phyloP scores from a whole-genome alignment of 805 yeast genomes.

The Metschnikowia cerradonensis region DNA sequence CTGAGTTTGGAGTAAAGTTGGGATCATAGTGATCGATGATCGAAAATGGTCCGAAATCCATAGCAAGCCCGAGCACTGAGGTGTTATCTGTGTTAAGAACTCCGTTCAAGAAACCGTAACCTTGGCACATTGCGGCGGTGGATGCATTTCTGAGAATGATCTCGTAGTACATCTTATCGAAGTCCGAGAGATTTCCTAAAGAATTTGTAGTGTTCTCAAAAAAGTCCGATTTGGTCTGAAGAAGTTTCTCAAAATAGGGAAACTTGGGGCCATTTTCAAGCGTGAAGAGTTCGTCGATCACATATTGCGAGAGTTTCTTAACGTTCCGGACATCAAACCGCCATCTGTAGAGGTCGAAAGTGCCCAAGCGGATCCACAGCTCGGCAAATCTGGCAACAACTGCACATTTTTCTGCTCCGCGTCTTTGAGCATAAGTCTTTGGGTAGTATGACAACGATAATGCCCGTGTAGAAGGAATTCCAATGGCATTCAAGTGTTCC shows the following conservation, averaged over 20 bases:
- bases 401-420: constrained; percentile 75
- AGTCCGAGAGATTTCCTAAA: constrained; percentile 46
- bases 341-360: constrained; percentile 77
- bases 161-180: constrained; percentile 69
- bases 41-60: constrained; percentile 95
- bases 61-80: constrained; percentile 77
- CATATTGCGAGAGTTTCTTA: constrained; percentile 62
- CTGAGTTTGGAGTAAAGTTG: constrained; percentile 82
- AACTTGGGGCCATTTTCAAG: constrained; percentile 24
- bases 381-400: constrained; percentile 79
- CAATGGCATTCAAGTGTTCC: constrained; percentile 74
- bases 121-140: constrained; percentile 81
- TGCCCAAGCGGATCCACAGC: constrained; percentile 84
- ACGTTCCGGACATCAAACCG: constrained; percentile 66
- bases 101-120: constrained; percentile 90
- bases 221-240: constrained; percentile 20
- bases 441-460: constrained; percentile 71
- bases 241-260: constrained; percentile 23
- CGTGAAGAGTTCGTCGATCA: constrained; percentile 60
- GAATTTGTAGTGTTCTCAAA: constrained; percentile 17
- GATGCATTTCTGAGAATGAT: constrained; percentile 70
- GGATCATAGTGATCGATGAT: constrained; percentile 85
- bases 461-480: constrained; percentile 86
- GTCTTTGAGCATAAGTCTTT: constrained; percentile 69
- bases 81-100: constrained; percentile 94